These are phyloP conservation scores for Cupressus sempervirens DNA, from an alignment of 75 land plant species.

Conservation along the genomic window DNA sequence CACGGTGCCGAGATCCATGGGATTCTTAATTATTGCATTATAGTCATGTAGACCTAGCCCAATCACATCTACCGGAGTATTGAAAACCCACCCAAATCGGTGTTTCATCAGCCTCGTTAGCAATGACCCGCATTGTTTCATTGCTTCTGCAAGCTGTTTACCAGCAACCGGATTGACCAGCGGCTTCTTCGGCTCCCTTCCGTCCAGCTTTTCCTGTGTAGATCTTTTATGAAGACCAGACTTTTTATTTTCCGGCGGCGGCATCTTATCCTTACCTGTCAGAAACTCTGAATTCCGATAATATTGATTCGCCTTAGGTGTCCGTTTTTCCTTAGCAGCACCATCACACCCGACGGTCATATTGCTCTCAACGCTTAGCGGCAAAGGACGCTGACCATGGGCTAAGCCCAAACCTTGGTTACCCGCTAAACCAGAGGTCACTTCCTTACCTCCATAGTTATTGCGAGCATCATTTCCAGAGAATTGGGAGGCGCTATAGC, in stretches of 20 bases:
- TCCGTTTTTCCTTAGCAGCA: conserved; percentile 32
- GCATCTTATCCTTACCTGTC: conserved; percentile 55
- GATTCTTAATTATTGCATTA: conserved; percentile 51
- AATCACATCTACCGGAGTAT: conserved; percentile 70
- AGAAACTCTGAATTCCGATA: conserved; percentile 44
- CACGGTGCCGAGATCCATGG: conserved; percentile 90
- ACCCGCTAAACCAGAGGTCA: conserved; percentile 12
- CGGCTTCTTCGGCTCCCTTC: conserved; percentile 21
- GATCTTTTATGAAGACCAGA: conserved; percentile 14
- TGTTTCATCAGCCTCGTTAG: conserved; percentile 61
- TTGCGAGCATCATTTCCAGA: conserved; percentile 8
- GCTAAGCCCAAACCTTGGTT: conserved; percentile 10
- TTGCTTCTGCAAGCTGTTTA: conserved; percentile 20
- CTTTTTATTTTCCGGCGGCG: conserved; percentile 30
- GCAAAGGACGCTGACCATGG: conserved; percentile 17
- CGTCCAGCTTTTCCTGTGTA: conserved; percentile 13
- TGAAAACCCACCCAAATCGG: conserved; percentile 56
- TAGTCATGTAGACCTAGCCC: conserved; percentile 72
- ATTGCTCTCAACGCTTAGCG: conserved; percentile 18
- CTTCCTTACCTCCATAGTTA: conserved; percentile 6
- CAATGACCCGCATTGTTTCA: conserved; percentile 56
- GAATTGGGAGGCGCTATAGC: conserved; percentile 15
- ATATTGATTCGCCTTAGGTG: conserved; percentile 50
- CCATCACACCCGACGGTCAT: background rate
- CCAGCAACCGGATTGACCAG: conserved; percentile 8